Base-by-base conservation (phyloP, 257 asterid species). In the Penstemon davidsonii region DNA sequence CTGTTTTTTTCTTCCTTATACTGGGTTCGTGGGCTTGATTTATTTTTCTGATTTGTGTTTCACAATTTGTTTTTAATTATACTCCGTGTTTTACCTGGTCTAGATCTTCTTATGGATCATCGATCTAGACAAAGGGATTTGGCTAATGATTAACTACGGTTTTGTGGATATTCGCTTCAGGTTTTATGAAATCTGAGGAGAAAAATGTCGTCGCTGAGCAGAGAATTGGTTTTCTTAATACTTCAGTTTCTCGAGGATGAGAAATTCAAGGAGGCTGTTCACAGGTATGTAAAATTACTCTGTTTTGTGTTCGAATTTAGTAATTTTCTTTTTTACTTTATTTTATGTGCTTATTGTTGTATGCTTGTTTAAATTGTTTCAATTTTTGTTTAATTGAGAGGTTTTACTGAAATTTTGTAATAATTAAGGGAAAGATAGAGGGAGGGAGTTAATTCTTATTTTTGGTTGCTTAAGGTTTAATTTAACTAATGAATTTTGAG, bases 201-300 rank as follows among this genome's bases (percentile, higher is more conserved):
- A 76, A 71, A 72, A 80, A 92, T 92, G 98, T 84, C 98, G 78
- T 87, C 96, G 44, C 83, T 92, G 47, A 92, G 97, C 87, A 86
- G 97, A 65, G 98, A 92, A 85, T 85, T 92, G 85, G 98, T 92
- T 61, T 89, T 92, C 71, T 85, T 92, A 55, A 92, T 89, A 82
- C 97, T 90, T 62, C 97, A 92, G 84, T 92, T 92, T 71, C 93
- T 90, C 3, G 97, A 90, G 66, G 97, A 92, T 89, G 98, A 92
- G 82, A 92, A n/a, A 83, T 92, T 89, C 81, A 92, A 89, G 81
- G 98, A 90, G 70, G 85, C 93, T 18, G 97, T 87, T 75, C 98
- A 92, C 78, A 92, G 71, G 98, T 90, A 80, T 53, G 45, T 52
- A 55, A 39, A 46, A 53, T 70, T 25, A 40, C 15, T n/a, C 64